Conservation (phyloP, 257 asterid species). For the Fraxinus americana region DNA sequence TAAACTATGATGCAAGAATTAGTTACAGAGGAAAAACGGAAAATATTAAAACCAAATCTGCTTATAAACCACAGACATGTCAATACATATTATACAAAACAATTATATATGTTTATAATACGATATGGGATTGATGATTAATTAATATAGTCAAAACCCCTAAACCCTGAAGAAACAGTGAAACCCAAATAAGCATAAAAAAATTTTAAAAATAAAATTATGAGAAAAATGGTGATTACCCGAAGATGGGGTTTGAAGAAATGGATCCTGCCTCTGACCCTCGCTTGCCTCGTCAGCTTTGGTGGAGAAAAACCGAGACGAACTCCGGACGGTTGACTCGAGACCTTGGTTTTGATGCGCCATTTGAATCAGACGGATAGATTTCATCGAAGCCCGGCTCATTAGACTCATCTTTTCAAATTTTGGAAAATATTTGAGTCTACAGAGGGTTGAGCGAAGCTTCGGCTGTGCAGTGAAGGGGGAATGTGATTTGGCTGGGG, state of each 20-base stretch:
- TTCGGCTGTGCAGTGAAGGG: neutral
- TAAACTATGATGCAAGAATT: neutral
- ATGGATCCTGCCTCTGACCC: conserved; percentile 30
- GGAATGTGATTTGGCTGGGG: neutral
- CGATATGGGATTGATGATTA: neutral
- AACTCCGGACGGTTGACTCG: conserved; percentile 21
- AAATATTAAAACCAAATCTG: neutral
- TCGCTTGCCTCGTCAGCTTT: conserved; percentile 42
- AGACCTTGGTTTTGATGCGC: conserved; percentile 27
- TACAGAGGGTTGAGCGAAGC: neutral
- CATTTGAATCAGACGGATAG: conserved; percentile 33
- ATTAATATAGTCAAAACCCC: neutral
- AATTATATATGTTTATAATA: neutral
- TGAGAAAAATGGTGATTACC: conserved; percentile 30
- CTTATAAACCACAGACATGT: neutral
- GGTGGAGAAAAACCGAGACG: conserved; percentile 52
- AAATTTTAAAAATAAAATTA: too few relatives aligned
- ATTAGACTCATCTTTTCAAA: conserved; percentile 44
- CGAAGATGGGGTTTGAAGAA: conserved; percentile 36
- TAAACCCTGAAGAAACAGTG: conserved; percentile 15
- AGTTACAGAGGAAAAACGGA: neutral
- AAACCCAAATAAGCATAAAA: neutral
- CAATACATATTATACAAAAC: neutral
- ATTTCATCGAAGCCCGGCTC: conserved; percentile 42
- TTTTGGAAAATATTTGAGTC: conserved; percentile 4